These are phyloP conservation scores for Ilyonectria destructans DNA, from an alignment of 2,329 filamentous ascomycete species.

Conservation along the genomic window DNA sequence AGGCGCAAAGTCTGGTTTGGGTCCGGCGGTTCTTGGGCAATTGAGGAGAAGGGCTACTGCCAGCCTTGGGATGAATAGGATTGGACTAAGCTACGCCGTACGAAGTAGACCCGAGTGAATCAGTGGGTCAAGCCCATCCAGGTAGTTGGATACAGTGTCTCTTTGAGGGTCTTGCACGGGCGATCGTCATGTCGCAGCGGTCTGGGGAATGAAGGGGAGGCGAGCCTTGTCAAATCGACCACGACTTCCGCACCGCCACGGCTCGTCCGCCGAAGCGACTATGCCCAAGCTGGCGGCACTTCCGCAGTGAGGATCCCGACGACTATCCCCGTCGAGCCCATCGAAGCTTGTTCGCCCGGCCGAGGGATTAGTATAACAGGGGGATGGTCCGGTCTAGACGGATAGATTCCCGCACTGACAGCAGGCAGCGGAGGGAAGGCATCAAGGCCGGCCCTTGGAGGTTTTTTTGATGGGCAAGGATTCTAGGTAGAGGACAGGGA, in stretches of 20 bases:
- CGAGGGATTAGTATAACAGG: neutral
- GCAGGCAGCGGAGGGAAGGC: constrained; percentile 16
- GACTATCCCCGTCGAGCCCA: neutral
- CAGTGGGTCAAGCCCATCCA: constrained; percentile 26
- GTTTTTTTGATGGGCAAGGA: constrained; percentile 25
- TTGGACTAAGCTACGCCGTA: constrained; percentile 13
- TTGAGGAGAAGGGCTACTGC: neutral
- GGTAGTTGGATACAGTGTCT: constrained; percentile 29
- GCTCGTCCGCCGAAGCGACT: constrained; percentile 37
- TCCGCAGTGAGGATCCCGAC: constrained; percentile 18
- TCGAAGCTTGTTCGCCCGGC: constrained; percentile 26
- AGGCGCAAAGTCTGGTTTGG: constrained; percentile 27
- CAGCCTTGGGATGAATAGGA: neutral
- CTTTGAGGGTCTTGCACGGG: constrained; percentile 38
- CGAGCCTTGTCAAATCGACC: constrained; percentile 5
- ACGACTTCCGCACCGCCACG: constrained; percentile 35
- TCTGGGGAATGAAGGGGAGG: constrained; percentile 27
- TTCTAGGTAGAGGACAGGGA: constrained; percentile 3
- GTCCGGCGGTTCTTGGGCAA: constrained; percentile 4
- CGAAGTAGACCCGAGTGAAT: neutral
- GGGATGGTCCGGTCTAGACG: constrained; percentile 33
- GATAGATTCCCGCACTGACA: constrained; percentile 48
- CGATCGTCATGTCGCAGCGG: constrained; percentile 46
- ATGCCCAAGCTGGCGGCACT: constrained; percentile 41
- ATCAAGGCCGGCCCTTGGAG: neutral